Conservation (phyloP, 495 filamentous ascomycete genomes). For the Aspergillus wentii region DNA sequence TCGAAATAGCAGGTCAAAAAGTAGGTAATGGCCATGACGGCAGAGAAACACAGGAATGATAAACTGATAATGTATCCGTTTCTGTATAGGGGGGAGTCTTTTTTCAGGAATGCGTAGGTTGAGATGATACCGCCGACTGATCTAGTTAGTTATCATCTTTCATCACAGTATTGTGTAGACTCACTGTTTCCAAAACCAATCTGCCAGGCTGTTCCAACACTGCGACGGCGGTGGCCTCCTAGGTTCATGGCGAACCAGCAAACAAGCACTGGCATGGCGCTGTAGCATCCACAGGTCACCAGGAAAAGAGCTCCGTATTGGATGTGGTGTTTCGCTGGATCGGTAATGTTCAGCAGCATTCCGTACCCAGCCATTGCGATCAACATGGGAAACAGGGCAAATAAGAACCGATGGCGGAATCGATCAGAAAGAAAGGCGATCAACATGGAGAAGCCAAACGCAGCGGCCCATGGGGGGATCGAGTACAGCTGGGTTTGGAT, state of each 20-base stretch:
- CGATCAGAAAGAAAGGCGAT: slow-evolving; percentile 65
- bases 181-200: slow-evolving; percentile 75
- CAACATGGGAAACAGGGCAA: slow-evolving; percentile 52
- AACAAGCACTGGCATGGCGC: slow-evolving; percentile 66
- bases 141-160: background rate
- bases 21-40: slow-evolving; percentile 54
- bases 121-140: slow-evolving; percentile 71
- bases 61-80: slow-evolving; percentile 73
- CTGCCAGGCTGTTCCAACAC: slow-evolving; percentile 76
- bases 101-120: slow-evolving; percentile 66
- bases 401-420: slow-evolving; percentile 67
- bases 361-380: slow-evolving; percentile 61
- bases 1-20: slow-evolving; percentile 48
- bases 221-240: slow-evolving; percentile 69
- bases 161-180: background rate
- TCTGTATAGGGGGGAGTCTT: slow-evolving; percentile 63
- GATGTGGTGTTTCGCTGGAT: slow-evolving; percentile 44
- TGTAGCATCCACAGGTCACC: slow-evolving; percentile 48
- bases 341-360: slow-evolving; percentile 58
- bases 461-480: slow-evolving; percentile 76
- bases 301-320: slow-evolving; percentile 69
- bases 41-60: slow-evolving; percentile 60
- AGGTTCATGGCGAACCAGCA: slow-evolving; percentile 91
- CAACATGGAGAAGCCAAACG: slow-evolving; percentile 70
- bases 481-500: slow-evolving; percentile 74